Base-by-base conservation (phyloP, 148 eudicot species). In the Diospyros kaki region DNA sequence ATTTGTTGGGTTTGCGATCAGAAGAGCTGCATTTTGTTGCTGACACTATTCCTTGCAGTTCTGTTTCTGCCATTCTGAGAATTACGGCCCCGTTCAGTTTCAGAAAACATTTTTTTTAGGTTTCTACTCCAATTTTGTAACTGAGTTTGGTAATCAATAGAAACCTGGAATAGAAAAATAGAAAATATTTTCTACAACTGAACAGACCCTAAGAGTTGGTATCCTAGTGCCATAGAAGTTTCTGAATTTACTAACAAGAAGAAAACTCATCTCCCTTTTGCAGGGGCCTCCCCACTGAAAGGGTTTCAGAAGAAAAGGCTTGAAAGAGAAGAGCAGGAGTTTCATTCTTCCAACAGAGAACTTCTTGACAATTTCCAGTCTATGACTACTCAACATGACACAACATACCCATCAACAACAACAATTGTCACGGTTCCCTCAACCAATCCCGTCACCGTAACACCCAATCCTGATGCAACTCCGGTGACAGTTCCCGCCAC, bases 391-490 rank as follows among this genome's bases (percentile, higher is more conserved):
- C 51, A 45, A 71, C 88, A 84, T 75, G 93, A 91, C 72, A 40
- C 73, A 46, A 18, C 80, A 8, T 65, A 79, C 64, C 90, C 87
- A 72, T 80, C 89, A 54, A 58, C 86, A 44, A 89, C 93, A 42
- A 72, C 84, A 45, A 50, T 87, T 17, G 76, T 90, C 42, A 90
- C 87, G 4, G 76, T 90, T 13, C 94, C 94, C 5, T 79, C 86
- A 13, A 84, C 89, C 65, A 80, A 73, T 62, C 92, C 93, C 0
- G 58, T 71, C 6, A 41, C 80, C 0, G 66, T 59, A 4, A 80
- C 88, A 9, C 88, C 89, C 53, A 66, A 76, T 60, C 81, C 83
- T 46, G 61, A 69, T 5, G 68, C 85, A 5, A 76, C 72, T 6
- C 82, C 86, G 40, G 9, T 69, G 7, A 46, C 84, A 66, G 69